These are phyloP conservation scores for Ceriops zippeliana DNA, from an alignment of 345 rosid genomes.

Conservation along the genomic window DNA sequence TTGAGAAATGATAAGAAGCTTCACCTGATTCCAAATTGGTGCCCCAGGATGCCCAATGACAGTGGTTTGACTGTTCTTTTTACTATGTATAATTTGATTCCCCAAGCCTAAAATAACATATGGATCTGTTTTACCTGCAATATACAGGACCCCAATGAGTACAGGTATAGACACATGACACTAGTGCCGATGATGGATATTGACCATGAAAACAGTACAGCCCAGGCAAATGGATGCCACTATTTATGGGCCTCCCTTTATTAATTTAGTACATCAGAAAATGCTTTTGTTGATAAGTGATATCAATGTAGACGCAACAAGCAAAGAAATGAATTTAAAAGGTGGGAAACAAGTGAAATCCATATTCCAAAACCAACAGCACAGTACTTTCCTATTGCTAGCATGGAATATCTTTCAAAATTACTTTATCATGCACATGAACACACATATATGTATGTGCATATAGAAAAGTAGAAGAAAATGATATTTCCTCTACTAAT, in stretches of 20 bases:
- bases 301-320: too few species aligned
- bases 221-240: too few species aligned
- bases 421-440: not conserved
- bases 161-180: constrained; percentile 2
- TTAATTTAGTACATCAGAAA: too few species aligned
- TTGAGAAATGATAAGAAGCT: constrained; percentile 17
- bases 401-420: not conserved
- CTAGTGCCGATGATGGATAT: not conserved
- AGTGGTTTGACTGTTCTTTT: constrained; percentile 96
- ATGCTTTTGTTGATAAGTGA: too few species aligned
- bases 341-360: not conserved
- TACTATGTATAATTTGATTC: constrained; percentile 84
- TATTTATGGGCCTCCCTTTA: too few species aligned
- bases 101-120: constrained; percentile 80
- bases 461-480: not conserved
- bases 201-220: too few species aligned
- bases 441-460: not conserved
- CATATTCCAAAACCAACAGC: not conserved
- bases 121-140: constrained; percentile 94
- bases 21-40: constrained; percentile 99
- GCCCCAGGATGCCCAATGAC: constrained; percentile 90
- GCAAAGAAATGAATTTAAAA: too few species aligned
- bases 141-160: constrained; percentile 7
- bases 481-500: not conserved
- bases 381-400: not conserved